phyloP scores from a whole-genome alignment of 805 yeast species.

The Metschnikowia noctiluminum region DNA sequence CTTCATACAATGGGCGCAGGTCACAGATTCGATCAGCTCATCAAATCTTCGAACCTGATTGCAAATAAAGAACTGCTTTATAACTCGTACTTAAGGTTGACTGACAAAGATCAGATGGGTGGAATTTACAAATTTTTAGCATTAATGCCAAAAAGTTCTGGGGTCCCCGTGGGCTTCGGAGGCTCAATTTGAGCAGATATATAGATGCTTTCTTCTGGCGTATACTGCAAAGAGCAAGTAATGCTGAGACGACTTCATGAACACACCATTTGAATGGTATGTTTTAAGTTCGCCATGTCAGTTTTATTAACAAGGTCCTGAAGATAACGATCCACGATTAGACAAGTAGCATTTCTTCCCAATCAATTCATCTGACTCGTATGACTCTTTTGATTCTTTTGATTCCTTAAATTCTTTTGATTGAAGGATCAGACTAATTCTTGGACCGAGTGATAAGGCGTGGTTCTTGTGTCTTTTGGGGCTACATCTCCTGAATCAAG shows the following conservation, averaged over 20 bases:
- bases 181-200: slow-evolving; percentile 2
- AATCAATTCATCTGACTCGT: too few species aligned
- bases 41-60: slow-evolving; percentile 34
- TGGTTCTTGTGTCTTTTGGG: too few species aligned
- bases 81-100: slow-evolving; percentile 58
- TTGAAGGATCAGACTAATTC: too few species aligned
- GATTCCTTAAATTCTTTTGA: too few species aligned
- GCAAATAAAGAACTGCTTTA: slow-evolving; percentile 52
- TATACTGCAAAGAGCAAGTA: background rate
- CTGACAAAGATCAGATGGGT: slow-evolving; percentile 72
- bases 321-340: too few species aligned
- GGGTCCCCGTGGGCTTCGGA: slow-evolving; percentile 54
- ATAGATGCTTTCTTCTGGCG: background rate
- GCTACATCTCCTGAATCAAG: too few species aligned
- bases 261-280: too few species aligned
- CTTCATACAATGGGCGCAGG: slow-evolving; percentile 73
- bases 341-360: too few species aligned
- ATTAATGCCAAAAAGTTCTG: slow-evolving; percentile 45
- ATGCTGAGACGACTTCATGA: background rate
- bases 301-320: too few species aligned
- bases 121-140: slow-evolving; percentile 70
- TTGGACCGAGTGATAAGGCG: too few species aligned
- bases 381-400: too few species aligned
- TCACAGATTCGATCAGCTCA: slow-evolving; percentile 59
- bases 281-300: too few species aligned